Conservation (phyloP, 805 yeast genomes). For the Jamesozyma lodderae region DNA sequence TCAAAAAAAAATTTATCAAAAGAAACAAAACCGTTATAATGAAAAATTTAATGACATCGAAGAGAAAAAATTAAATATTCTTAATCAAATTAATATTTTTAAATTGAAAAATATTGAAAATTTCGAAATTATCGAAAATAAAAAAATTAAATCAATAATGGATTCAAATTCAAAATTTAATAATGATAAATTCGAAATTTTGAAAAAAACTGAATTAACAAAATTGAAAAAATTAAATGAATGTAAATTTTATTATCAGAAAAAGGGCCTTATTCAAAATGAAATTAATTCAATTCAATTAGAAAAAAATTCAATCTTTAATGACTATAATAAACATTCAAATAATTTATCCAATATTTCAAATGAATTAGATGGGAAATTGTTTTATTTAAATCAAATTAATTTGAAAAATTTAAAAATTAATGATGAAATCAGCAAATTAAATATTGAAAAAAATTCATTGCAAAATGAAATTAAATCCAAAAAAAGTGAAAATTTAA, state of each 20-base stretch:
- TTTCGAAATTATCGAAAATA: constrained; percentile 20
- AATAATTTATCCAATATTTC: constrained; percentile 17
- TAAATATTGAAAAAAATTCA: constrained; percentile 11
- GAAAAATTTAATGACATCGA: constrained; percentile 14
- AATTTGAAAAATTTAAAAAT: constrained; percentile 13
- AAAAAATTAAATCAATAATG: constrained; percentile 16
- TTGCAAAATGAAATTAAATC: constrained; percentile 15
- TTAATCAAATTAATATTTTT: constrained; percentile 16
- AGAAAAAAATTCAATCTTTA: constrained; percentile 13
- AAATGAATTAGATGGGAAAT: constrained; percentile 22
- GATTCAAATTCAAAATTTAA: constrained; percentile 17
- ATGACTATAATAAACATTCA: constrained; percentile 18
- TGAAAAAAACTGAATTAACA: constrained; percentile 22
- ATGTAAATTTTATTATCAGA: constrained; percentile 15
- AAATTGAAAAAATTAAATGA: constrained; percentile 22
- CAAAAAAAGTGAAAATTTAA: constrained; percentile 10
- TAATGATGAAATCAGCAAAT: constrained; percentile 14
- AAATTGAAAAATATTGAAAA: constrained; percentile 18
- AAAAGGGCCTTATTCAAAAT: constrained; percentile 18
- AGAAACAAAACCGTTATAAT: constrained; percentile 16
- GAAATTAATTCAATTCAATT: constrained; percentile 21
- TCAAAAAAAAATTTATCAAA: constrained; percentile 13
- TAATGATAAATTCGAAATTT: constrained; percentile 17
- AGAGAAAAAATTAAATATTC: constrained; percentile 15
- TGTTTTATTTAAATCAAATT: constrained; percentile 19